These are phyloP conservation scores for Syzygium malaccense DNA, from an alignment of 441 rosid genomes.

Conservation along the genomic window DNA sequence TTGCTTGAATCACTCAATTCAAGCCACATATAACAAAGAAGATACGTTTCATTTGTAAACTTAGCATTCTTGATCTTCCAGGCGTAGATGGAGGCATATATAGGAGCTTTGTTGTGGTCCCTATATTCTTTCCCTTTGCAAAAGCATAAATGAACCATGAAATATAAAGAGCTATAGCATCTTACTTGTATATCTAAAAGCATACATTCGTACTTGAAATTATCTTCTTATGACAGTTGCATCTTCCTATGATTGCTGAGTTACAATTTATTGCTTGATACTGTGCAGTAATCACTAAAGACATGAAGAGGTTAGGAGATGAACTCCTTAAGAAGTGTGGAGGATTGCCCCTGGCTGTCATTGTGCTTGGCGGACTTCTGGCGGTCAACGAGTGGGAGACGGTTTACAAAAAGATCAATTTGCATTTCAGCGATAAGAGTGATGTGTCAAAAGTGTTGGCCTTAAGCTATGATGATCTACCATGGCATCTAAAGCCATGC, in stretches of 20 bases:
- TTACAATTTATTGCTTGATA: background rate
- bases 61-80: background rate
- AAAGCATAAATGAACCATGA: background rate
- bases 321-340: background rate
- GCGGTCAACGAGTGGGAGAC: too few species aligned
- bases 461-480: too few species aligned
- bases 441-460: too few species aligned
- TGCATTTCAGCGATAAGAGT: too few species aligned
- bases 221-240: background rate
- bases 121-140: background rate
- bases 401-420: too few species aligned
- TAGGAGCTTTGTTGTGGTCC: background rate
- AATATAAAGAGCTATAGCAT: background rate
- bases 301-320: background rate
- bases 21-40: background rate
- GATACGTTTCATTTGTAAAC: background rate
- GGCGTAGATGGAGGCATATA: accelerated
- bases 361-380: too few species aligned
- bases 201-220: background rate
- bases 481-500: too few species aligned
- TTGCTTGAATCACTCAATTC: background rate
- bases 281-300: accelerated
- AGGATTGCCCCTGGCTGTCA: too few species aligned
- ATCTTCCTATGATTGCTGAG: accelerated
- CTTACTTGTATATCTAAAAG: accelerated